phyloP scores from a whole-genome alignment of 108 stramenopile species.

The Epithemia pelagica region DNA sequence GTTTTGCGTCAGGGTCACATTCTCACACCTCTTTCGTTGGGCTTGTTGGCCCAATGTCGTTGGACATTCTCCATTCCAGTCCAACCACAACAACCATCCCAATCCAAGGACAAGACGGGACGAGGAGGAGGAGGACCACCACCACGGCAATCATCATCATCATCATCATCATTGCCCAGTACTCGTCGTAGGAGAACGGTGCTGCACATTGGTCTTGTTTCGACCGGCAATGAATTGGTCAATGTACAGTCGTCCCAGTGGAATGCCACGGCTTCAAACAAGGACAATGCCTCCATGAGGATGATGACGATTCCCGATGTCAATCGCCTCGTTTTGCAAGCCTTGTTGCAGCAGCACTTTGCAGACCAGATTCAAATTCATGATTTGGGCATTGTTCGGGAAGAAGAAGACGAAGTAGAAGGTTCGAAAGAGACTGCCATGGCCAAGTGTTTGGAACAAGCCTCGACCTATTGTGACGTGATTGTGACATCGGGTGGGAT shows the following conservation, averaged over 20 bases:
- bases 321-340: conserved; percentile 81
- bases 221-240: conserved; percentile 84
- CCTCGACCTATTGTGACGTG: conserved; percentile 64
- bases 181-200: neutral
- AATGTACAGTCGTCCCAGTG: neutral
- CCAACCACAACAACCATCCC: conserved; percentile 4
- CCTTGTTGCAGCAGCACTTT: conserved; percentile 23
- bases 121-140: too few relatives aligned
- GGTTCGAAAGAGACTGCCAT: too few relatives aligned
- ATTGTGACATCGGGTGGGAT: conserved; percentile 92
- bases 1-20: conserved; percentile 45
- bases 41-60: conserved; percentile 51
- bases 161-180: neutral
- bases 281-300: too few relatives aligned
- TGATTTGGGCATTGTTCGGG: conserved; percentile 73
- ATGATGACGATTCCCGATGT: conserved; percentile 80
- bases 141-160: too few relatives aligned
- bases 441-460: conserved; percentile 19
- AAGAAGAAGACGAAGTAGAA: conserved; percentile 50
- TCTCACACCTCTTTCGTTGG: conserved; percentile 59
- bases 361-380: neutral
- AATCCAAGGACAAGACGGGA: neutral
- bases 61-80: conserved; percentile 28
- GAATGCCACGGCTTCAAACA: neutral
- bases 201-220: conserved; percentile 78